phyloP scores from a whole-genome alignment of 1,284 basidiomycete species.

The Waitea zeae region DNA sequence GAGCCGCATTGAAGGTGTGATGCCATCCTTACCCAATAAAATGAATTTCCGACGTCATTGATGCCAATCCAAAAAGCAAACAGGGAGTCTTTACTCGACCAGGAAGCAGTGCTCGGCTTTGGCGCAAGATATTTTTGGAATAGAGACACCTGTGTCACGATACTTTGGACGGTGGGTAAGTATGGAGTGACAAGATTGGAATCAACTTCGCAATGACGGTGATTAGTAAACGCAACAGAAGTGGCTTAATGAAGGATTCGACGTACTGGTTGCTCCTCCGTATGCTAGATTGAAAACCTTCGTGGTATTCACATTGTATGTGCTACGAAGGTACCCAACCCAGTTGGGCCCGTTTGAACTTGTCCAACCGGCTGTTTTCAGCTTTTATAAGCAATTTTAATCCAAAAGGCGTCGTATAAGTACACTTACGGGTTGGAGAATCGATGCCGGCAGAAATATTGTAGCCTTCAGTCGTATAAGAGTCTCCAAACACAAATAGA shows the following conservation, averaged over 20 bases:
- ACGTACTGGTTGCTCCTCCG: conserved; percentile 44
- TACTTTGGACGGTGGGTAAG: too few species aligned
- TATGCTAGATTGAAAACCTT: conserved; percentile 43
- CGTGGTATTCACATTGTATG: conserved; percentile 38
- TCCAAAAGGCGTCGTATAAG: conserved; percentile 29
- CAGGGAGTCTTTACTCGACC: conserved; percentile 34
- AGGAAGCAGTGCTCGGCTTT: conserved; percentile 30
- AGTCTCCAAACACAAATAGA: conserved; percentile 41
- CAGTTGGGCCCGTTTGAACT: conserved; percentile 50
- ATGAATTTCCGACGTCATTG: conserved; percentile 41
- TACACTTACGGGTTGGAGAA: not conserved
- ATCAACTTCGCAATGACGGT: too few species aligned
- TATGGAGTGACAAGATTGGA: too few species aligned
- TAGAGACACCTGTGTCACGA: conserved; percentile 45
- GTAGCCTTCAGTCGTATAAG: conserved; percentile 31
- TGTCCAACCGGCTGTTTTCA: conserved; percentile 16
- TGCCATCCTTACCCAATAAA: conserved; percentile 24
- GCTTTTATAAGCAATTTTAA: too few species aligned
- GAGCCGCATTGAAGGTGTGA: conserved; percentile 5
- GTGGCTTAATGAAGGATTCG: too few species aligned
- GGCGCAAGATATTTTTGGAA: conserved; percentile 33
- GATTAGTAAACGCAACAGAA: too few species aligned
- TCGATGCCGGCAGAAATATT: not conserved
- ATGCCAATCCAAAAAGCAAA: conserved; percentile 54
- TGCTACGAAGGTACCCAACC: conserved; percentile 35